phyloP scores from a whole-genome alignment of 2,329 filamentous ascomycete species.

The Talaromyces amestolkiae region DNA sequence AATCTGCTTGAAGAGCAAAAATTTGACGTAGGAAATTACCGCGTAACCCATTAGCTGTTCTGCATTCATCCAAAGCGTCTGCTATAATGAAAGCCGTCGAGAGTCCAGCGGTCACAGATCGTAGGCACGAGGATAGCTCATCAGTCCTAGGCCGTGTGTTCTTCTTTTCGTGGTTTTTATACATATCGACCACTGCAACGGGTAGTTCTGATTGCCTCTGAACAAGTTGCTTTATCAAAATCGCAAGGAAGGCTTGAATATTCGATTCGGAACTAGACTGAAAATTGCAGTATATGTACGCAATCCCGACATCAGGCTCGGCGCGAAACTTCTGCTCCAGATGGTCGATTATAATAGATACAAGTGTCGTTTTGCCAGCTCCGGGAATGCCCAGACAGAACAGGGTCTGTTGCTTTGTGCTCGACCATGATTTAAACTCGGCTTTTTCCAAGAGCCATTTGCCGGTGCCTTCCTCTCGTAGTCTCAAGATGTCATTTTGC shows the following conservation, averaged over 20 bases:
- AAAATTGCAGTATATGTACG: conserved; percentile 14
- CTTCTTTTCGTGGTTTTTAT: neutral
- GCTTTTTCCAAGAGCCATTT: conserved; percentile 20
- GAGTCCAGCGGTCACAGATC: neutral
- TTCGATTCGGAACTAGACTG: neutral
- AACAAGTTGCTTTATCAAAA: conserved; percentile 1
- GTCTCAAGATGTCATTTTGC: conserved; percentile 8
- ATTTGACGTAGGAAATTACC: neutral
- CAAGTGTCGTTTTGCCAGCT: conserved; percentile 15
- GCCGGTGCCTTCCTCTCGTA: conserved; percentile 17
- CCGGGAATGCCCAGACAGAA: conserved; percentile 31
- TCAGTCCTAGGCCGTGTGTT: neutral
- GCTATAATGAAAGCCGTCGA: conserved; percentile 6
- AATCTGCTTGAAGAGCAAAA: conserved; percentile 2
- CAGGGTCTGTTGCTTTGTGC: conserved; percentile 23
- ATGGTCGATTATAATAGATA: conserved; percentile 9
- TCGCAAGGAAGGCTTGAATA: conserved; percentile 1
- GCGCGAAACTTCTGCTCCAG: neutral
- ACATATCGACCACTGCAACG: neutral
- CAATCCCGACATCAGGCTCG: conserved; percentile 12
- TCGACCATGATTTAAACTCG: conserved; percentile 20
- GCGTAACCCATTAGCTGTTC: neutral
- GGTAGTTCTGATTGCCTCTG: neutral
- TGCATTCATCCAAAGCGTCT: conserved; percentile 15
- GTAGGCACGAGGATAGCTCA: neutral